These are phyloP conservation scores for Serendipita sp. DNA, from an alignment of 768 basidiomycete genomes.

Conservation along the genomic window DNA sequence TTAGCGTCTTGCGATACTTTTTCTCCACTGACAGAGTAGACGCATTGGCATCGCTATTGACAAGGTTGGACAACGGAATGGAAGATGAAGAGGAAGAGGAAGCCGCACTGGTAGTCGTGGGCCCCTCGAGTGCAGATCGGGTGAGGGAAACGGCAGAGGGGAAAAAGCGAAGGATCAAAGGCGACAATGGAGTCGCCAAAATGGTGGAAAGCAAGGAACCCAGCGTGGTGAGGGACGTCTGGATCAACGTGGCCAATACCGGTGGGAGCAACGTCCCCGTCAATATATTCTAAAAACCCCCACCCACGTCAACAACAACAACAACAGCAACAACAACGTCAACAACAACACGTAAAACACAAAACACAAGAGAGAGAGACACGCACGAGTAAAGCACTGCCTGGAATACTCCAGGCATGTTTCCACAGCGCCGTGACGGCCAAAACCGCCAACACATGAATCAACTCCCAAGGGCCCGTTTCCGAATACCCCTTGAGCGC, in stretches of 20 bases:
- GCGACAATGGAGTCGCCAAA: conserved; percentile 69
- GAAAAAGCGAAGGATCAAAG: conserved; percentile 64
- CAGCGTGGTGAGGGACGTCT: conserved; percentile 72
- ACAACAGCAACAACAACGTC: too few relatives aligned
- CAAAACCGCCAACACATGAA: conserved; percentile 71
- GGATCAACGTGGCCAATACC: conserved; percentile 58
- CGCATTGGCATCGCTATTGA: too few relatives aligned
- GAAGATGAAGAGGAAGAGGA: conserved; percentile 27
- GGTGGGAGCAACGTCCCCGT: conserved; percentile 79
- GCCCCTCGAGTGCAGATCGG: conserved; percentile 57
- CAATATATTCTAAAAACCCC: conserved; percentile 71
- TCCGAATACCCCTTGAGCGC: conserved; percentile 68
- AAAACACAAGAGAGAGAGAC: neutral
- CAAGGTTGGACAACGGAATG: too few relatives aligned
- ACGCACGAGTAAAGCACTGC: conserved; percentile 73
- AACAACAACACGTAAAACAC: too few relatives aligned
- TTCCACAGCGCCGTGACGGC: conserved; percentile 83
- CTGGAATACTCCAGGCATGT: conserved; percentile 94
- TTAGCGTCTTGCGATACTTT: too few relatives aligned
- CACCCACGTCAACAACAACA: too few relatives aligned
- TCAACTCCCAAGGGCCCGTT: conserved; percentile 42
- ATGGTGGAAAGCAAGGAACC: conserved; percentile 72
- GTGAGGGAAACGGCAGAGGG: conserved; percentile 77
- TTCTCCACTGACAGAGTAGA: too few relatives aligned
- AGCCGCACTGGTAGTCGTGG: too few relatives aligned